Conservation (phyloP, 768 basidiomycete genomes). For the Mycena metata region DNA sequence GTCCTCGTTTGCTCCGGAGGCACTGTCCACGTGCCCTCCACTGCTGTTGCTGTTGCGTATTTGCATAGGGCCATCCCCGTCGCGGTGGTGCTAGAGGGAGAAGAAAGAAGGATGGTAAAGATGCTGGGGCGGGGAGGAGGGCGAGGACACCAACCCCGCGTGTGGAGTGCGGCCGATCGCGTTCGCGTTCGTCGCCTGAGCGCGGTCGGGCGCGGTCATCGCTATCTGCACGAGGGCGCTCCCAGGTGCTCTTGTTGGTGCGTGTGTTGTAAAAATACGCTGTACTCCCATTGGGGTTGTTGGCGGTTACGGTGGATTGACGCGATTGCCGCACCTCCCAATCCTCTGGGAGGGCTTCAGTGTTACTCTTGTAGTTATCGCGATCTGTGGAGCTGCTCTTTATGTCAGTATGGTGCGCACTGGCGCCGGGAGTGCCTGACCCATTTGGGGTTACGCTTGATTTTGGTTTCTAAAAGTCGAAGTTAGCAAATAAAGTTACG, state of each 20-base stretch:
- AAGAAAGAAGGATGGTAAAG: slow-evolving; percentile 36
- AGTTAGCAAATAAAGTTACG: not conserved
- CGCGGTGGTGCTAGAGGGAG: slow-evolving; percentile 21
- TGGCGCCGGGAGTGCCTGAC: slow-evolving; percentile 14
- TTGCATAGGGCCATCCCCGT: not conserved
- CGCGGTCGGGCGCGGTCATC: slow-evolving; percentile 12
- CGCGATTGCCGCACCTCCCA: slow-evolving; percentile 16
- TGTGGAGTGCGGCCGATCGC: slow-evolving; percentile 27
- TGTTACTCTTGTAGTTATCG: slow-evolving; percentile 9
- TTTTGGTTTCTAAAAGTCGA: slow-evolving; percentile 35
- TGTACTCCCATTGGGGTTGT: slow-evolving; percentile 2
- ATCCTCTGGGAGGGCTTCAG: slow-evolving; percentile 9
- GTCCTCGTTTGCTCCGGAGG: not conserved
- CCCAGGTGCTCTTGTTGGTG: slow-evolving; percentile 27
- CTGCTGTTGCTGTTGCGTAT: slow-evolving; percentile 10
- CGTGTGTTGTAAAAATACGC: slow-evolving; percentile 18
- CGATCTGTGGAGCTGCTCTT: slow-evolving; percentile 34
- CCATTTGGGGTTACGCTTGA: slow-evolving; percentile 25
- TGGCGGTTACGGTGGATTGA: slow-evolving; percentile 3
- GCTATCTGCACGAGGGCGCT: slow-evolving; percentile 14
- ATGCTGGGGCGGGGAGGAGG: slow-evolving; percentile 36
- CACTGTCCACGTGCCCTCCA: not conserved
- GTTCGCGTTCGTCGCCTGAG: slow-evolving; percentile 15
- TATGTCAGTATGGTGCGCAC: slow-evolving; percentile 20
- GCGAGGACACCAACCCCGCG: slow-evolving; percentile 40